Evolutionary conservation across 1,284 basidiomycete species (phyloP).

Genomic region (Blastosporella zonata): DNA sequence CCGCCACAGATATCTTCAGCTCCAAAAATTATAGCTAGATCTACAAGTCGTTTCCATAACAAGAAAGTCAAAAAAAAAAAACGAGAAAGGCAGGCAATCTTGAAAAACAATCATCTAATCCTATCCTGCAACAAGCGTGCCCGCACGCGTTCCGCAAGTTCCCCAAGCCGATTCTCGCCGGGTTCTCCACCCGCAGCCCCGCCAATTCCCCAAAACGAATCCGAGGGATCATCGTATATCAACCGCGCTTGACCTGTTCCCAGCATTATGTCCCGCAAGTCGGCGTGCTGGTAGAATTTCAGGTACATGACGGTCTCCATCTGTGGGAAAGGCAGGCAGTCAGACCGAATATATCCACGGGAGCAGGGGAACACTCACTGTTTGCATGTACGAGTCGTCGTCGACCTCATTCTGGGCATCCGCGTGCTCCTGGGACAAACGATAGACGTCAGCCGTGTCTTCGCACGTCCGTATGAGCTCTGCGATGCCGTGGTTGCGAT

Average conservation of each 20-base stretch:
- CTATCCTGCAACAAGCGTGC: constrained; percentile 26
- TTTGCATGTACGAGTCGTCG: constrained; percentile 44
- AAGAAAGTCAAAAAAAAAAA: too few species aligned
- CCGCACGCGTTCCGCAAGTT: constrained; percentile 51
- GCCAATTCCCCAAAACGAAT: constrained; percentile 60
- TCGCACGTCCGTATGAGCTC: constrained; percentile 46
- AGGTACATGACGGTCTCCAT: constrained; percentile 58
- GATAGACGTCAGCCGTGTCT: constrained; percentile 49
- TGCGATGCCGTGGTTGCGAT: constrained; percentile 46
- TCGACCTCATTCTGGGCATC: constrained; percentile 49
- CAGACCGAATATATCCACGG: neutral
- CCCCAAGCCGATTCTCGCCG: constrained; percentile 53
- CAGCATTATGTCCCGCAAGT: constrained; percentile 44
- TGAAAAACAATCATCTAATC: too few species aligned
- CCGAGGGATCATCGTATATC: constrained; percentile 46
- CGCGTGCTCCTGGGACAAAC: constrained; percentile 32
- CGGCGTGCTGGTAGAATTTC: constrained; percentile 61
- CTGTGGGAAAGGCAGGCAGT: constrained; percentile 30
- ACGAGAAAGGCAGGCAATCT: too few species aligned
- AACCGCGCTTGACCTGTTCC: constrained; percentile 46
- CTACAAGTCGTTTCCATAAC: too few species aligned
- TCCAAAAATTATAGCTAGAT: too few species aligned
- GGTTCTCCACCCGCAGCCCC: constrained; percentile 34
- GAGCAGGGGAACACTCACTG: constrained; percentile 30
- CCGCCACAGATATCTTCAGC: too few species aligned